phyloP scores from a whole-genome alignment of 2,329 filamentous ascomycete species.

The Aureobasidium sp. region DNA sequence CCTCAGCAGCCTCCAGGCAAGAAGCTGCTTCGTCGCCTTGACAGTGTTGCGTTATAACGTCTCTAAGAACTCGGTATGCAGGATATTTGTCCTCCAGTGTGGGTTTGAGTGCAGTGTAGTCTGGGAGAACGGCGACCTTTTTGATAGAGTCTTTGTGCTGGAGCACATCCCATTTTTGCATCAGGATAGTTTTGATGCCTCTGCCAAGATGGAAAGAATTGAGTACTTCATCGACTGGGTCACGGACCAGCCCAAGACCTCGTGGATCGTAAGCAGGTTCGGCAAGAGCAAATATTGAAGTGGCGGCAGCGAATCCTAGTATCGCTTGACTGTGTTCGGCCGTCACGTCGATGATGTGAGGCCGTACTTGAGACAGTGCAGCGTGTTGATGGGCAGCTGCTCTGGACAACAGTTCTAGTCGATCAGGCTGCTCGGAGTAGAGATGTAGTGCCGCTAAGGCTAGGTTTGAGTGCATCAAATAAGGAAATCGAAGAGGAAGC shows the following conservation, averaged over 20 bases:
- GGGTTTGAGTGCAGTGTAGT: background rate
- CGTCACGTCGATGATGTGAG: slow-evolving; percentile 5
- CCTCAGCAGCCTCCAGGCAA: background rate
- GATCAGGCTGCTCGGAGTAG: background rate
- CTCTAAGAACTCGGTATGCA: background rate
- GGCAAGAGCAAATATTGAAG: slow-evolving; percentile 12
- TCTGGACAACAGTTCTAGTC: slow-evolving; percentile 1
- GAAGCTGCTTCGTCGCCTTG: background rate
- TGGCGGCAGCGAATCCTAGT: slow-evolving; percentile 13
- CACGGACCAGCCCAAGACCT: background rate
- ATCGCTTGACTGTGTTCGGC: slow-evolving; percentile 13
- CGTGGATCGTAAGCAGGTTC: background rate
- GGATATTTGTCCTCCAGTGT: background rate
- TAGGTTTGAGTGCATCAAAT: slow-evolving; percentile 15
- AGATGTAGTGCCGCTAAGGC: slow-evolving; percentile 19
- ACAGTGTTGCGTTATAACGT: background rate
- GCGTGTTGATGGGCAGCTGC: slow-evolving; percentile 13
- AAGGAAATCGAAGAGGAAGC: slow-evolving; percentile 12
- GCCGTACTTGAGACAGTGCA: slow-evolving; percentile 12
- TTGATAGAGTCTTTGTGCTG: background rate
- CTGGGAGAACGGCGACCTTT: background rate
- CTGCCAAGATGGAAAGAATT: slow-evolving; percentile 1
- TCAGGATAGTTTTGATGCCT: slow-evolving; percentile 7
- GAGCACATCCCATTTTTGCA: background rate
- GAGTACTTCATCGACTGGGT: slow-evolving; percentile 5